Evolutionary conservation across 768 basidiomycete species (phyloP).

Genomic region (Boletus huronensis): DNA sequence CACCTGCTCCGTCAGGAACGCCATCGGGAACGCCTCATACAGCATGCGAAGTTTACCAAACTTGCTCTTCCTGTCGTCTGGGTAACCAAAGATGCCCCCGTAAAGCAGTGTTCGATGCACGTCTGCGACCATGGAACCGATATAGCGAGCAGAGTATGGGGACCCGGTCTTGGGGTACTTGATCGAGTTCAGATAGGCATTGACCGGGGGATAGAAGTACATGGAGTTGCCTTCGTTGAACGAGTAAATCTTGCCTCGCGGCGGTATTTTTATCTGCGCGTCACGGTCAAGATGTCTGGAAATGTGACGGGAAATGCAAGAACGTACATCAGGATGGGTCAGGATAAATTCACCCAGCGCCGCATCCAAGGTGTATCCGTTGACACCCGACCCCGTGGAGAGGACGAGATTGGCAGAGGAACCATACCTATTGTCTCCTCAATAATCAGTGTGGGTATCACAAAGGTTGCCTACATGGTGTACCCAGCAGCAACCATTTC

Average conservation of each 20-base stretch:
- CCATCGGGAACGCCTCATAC: slow-evolving; percentile 99
- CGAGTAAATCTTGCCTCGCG: slow-evolving; percentile 97
- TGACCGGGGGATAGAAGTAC: slow-evolving; percentile 85
- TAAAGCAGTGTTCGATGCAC: slow-evolving; percentile 95
- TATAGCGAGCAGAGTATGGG: slow-evolving; percentile 90
- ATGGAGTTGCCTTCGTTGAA: slow-evolving; percentile 99
- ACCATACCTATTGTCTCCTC: slow-evolving; percentile 58
- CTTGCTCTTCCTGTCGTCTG: slow-evolving; percentile 97
- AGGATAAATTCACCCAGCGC: slow-evolving; percentile 97
- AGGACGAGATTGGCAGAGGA: slow-evolving; percentile 96
- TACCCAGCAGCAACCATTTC: slow-evolving; percentile 99
- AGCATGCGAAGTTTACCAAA: slow-evolving; percentile 90
- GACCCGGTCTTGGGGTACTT: slow-evolving; percentile 77
- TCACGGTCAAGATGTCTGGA: slow-evolving; percentile 1
- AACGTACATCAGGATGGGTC: slow-evolving; percentile 86
- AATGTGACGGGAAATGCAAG: neutral
- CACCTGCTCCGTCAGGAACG: slow-evolving; percentile 90
- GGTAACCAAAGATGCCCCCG: slow-evolving; percentile 98
- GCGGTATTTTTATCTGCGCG: slow-evolving; percentile 81
- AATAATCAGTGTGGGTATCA: slow-evolving; percentile 3
- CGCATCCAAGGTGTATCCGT: slow-evolving; percentile 96
- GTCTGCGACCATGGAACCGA: slow-evolving; percentile 99
- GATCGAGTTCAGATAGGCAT: slow-evolving; percentile 83
- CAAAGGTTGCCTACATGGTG: slow-evolving; percentile 68
- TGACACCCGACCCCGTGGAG: slow-evolving; percentile 92